Evolutionary conservation across 495 filamentous ascomycete genomes (phyloP).

Genomic region (Lophiotrema nucula): DNA sequence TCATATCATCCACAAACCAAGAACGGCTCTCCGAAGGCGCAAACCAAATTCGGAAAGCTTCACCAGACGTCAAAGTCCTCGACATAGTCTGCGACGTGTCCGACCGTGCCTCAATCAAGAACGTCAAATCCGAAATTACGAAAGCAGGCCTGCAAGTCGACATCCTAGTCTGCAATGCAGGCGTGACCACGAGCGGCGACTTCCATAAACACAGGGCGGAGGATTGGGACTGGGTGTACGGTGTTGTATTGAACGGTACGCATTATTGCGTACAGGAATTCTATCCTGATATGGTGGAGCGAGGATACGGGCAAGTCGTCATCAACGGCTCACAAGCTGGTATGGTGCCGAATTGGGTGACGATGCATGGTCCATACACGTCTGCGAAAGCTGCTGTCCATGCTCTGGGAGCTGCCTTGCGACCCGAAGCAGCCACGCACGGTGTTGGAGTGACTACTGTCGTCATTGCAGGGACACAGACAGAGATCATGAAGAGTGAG

Average conservation of each 20-base stretch:
- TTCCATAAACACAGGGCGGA: conserved; percentile 15
- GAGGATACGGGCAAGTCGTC: conserved; percentile 16
- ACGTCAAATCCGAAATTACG: conserved; percentile 12
- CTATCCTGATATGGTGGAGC: conserved; percentile 23
- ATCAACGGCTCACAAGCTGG: conserved; percentile 25
- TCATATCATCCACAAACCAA: conserved; percentile 14
- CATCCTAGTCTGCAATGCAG: conserved; percentile 20
- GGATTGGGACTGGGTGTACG: conserved; percentile 30
- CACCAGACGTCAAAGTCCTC: conserved; percentile 17
- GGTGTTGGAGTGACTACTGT: conserved; percentile 22
- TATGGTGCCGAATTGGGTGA: conserved; percentile 26
- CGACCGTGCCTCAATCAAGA: conserved; percentile 12
- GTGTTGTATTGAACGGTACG: conserved; percentile 15
- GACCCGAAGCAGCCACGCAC: conserved; percentile 16
- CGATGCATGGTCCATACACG: conserved; percentile 22
- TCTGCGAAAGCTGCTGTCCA: conserved; percentile 24
- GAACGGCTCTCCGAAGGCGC: conserved; percentile 19
- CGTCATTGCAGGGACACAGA: conserved; percentile 21
- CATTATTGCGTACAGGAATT: conserved; percentile 21
- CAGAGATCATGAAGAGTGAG: conserved; percentile 29
- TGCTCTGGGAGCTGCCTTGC: conserved; percentile 15
- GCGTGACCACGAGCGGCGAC: conserved; percentile 18
- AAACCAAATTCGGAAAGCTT: conserved; percentile 6
- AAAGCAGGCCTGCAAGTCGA: conserved; percentile 18
- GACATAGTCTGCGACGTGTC: conserved; percentile 24